Conservation (phyloP, 2,329 filamentous ascomycete genomes). For the Cordyceps militaris region DNA sequence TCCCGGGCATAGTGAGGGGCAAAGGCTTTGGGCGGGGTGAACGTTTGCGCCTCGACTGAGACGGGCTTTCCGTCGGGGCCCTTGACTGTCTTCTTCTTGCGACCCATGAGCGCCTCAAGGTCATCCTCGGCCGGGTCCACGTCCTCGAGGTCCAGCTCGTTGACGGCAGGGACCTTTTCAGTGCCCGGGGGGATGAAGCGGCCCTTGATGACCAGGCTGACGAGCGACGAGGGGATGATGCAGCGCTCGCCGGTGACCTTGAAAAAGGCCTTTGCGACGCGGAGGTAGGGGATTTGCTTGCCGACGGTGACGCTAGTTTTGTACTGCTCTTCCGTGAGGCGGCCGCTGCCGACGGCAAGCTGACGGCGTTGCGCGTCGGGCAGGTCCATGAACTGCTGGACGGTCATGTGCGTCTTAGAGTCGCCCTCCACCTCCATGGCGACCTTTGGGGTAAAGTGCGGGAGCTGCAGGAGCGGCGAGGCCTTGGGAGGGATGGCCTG, state of each 20-base stretch:
- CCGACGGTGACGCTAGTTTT: conserved; percentile 67
- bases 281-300: conserved; percentile 73
- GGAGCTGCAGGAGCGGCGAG: conserved; percentile 86
- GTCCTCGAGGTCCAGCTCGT: conserved; percentile 78
- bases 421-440: conserved; percentile 65
- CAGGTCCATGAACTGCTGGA: conserved; percentile 85
- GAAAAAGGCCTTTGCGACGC: conserved; percentile 92
- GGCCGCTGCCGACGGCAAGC: conserved; percentile 61
- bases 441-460: conserved; percentile 67
- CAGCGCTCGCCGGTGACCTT: conserved; percentile 93
- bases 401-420: conserved; percentile 64
- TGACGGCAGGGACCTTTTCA: conserved; percentile 63
- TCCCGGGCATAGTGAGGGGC: conserved; percentile 88
- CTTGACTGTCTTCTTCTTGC: conserved; percentile 62
- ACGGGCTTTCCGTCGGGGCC: conserved; percentile 50
- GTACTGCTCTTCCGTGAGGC: conserved; percentile 72
- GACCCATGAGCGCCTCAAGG: conserved; percentile 73
- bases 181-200: conserved; percentile 86
- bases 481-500: conserved; percentile 79
- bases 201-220: conserved; percentile 91
- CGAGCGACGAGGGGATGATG: conserved; percentile 85
- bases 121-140: conserved; percentile 90
- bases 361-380: conserved; percentile 66
- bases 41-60: conserved; percentile 52
- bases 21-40: conserved; percentile 78